Evolutionary conservation across 192 early-diverging fungal species (phyloP), one percentile per base, ranked within the genome.

Genomic region (Dissophora globulifera): DNA sequence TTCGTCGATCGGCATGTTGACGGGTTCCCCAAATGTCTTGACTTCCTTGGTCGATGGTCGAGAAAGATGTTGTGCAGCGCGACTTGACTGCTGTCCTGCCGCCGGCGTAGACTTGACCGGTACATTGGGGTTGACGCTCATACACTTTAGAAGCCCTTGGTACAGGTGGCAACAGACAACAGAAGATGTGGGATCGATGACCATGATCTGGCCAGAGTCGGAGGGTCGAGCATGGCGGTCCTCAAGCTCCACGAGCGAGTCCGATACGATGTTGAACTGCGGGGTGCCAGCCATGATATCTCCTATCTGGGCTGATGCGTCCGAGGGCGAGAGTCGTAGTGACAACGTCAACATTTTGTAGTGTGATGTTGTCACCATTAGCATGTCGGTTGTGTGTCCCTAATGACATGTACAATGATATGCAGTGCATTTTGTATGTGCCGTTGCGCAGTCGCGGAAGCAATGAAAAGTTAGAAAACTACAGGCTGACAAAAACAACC

Each of bases 301-400:
- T 25, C 16, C 42, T 6, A 29, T 0, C 10, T 26, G 30, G 19
- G 30, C 26, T 13, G 58, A 22, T 17, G n/a, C 50, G 3, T 50
- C 45, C 16, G 83, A 48, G 32, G 61, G 50, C 0, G 58, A 42
- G 1, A 81, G 62, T 61, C 91, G 88, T 78, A 89, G 93, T n/a
- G 85, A 83, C 7, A 97, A 75, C 9, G 94, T 81, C 1, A 86
- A 83, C 69, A 89, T 90, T 52, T 94, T 84, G 74, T 86, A 81
- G 35, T 83, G 82, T 22, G 87, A 87, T 15, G 93, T 93, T 19
- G 85, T 75, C 11, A 95, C 52, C 50, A 97, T 74, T 20, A 95
- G 61, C 16, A 87, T 72, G 32, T 90, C 92, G 16, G 88, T 93
- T 1, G 66, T 29, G 3, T 66, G 67, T 2, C 62, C 80, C 91